These are phyloP conservation scores for Pyracantha coccinea DNA, from an alignment of 331 rosid genomes.

Conservation along the genomic window DNA sequence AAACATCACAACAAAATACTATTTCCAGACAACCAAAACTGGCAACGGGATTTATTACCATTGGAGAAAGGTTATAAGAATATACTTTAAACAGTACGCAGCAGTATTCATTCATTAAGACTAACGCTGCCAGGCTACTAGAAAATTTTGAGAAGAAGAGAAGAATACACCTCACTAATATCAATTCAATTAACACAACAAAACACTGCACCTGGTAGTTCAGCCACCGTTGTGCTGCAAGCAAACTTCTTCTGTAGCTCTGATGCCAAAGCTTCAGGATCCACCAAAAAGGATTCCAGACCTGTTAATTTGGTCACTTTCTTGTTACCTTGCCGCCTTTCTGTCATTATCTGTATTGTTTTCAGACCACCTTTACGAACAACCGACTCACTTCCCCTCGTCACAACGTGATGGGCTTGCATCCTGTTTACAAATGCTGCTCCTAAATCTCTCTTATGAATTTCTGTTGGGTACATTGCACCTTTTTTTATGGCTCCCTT, in stretches of 20 bases:
- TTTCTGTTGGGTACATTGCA: constrained; percentile 72
- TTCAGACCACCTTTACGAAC: constrained; percentile 84
- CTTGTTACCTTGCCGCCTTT: constrained; percentile 89
- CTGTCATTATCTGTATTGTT: constrained; percentile 82
- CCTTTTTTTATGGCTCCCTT: constrained; percentile 86
- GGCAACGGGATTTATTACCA: not conserved
- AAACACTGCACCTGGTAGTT: constrained; percentile 64
- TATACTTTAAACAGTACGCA: not conserved
- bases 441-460: constrained; percentile 84
- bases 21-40: not conserved
- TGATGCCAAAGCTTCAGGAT: constrained; percentile 83
- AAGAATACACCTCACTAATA: not conserved
- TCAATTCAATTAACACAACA: not conserved
- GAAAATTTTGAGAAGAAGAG: not conserved
- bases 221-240: constrained; percentile 82
- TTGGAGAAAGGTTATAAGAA: not conserved
- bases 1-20: not conserved
- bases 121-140: not conserved
- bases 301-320: constrained; percentile 88
- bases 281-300: constrained; percentile 72
- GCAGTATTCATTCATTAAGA: not conserved
- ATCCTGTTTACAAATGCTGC: constrained; percentile 64
- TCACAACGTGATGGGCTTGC: constrained; percentile 86
- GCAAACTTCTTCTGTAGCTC: constrained; percentile 96
- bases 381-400: constrained; percentile 74